Evolutionary conservation across 2,329 filamentous ascomycete genomes (phyloP), one percentile per base, ranked within the genome.

Genomic region (Mycocentrospora acerina): DNA sequence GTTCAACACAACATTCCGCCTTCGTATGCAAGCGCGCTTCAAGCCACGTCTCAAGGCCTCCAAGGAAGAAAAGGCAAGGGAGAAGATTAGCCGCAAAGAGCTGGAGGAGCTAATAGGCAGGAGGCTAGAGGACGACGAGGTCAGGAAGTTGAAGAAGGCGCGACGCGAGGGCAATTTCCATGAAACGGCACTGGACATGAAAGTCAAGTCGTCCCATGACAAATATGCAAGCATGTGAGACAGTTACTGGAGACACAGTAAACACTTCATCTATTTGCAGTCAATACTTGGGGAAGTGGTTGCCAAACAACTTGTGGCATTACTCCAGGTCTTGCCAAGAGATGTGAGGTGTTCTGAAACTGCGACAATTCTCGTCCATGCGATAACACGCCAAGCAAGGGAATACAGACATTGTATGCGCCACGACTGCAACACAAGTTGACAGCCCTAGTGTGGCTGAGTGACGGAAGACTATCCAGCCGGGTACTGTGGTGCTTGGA

Each of bases 21-120:
- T 97, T 56, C 85, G 90, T 37, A 96, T 97, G 90, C 91, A 97
- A 71, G 89, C 91, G 15, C 78, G 88, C 34, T 97, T 95, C 73
- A 96, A 96, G 74, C 90, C 91, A 7, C 79, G 80, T 47, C 68
- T 93, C 30, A 87, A 85, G 68, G 85, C 85, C 8, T 80, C 77
- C 1, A 94, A 90, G 70, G 89, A 90, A 62, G 86, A 88, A 49
- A 93, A 86, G 72, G 86, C 87, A 0, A 78, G 79, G 53, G 84
- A 91, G 56, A 95, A 91, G 73, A 88, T 98, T 40, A 91, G 84
- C 59, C 78, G 87, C 46, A 85, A 85, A 58, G 89, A 96, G 69
- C 72, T 96, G 31, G 90, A 96, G 70, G 83, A 82, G 30, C 83
- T 86, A 3, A 88, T 85, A 0, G 90, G 90, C 1, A 72, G 90